phyloP scores from a whole-genome alignment of 1,284 basidiomycete species.

The Pholiota adiposa region DNA sequence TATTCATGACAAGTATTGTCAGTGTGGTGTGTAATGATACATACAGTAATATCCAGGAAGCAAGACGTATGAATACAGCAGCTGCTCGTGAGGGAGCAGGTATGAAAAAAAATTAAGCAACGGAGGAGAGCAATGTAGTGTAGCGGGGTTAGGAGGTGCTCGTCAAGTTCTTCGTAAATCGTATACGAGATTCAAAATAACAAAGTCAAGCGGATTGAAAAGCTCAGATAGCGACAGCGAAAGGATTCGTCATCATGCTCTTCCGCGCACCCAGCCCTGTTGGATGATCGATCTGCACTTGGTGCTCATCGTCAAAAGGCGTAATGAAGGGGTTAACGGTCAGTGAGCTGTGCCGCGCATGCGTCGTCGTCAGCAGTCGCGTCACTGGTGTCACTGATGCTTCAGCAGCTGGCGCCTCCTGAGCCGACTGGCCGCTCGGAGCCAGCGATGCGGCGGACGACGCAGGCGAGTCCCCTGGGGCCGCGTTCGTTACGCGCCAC shows the following conservation, averaged over 20 bases:
- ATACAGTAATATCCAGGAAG: slow-evolving; percentile 6
- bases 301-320: slow-evolving; percentile 75
- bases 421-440: not conserved
- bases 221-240: slow-evolving; percentile 35
- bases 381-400: slow-evolving; percentile 30
- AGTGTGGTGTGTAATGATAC: slow-evolving; percentile 14
- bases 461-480: slow-evolving; percentile 18
- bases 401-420: not conserved
- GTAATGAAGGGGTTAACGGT: slow-evolving; percentile 63
- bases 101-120: not conserved
- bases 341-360: slow-evolving; percentile 41
- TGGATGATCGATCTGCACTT: slow-evolving; percentile 39
- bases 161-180: not conserved
- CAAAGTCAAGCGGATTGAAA: no score
- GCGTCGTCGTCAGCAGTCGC: slow-evolving; percentile 49
- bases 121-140: not conserved
- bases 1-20: not conserved
- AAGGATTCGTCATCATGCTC: slow-evolving; percentile 49
- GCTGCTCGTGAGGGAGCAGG: not conserved
- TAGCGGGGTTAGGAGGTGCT: not conserved
- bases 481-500: slow-evolving; percentile 26
- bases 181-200: no score
- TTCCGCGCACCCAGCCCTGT: slow-evolving; percentile 33
- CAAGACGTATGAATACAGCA: not conserved
- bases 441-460: slow-evolving; percentile 17